Conservation (phyloP, 164 flowering plant genomes). For the Akebia trifoliata region DNA sequence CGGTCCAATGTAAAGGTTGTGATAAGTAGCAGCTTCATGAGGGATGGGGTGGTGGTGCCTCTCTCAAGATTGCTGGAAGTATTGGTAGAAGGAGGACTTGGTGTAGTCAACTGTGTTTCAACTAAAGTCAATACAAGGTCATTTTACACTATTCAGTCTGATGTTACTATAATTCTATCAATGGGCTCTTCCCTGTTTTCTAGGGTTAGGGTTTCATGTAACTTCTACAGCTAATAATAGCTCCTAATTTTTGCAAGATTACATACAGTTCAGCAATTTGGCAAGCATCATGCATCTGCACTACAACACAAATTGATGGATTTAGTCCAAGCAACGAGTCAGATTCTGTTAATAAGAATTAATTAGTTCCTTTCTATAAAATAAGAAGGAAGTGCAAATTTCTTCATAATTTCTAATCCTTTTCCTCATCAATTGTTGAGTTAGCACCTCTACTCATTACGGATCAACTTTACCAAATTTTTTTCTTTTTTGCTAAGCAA, state of each 20-base stretch:
- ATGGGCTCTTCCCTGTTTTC: background rate
- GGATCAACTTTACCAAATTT: too few relatives aligned
- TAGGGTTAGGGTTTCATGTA: background rate
- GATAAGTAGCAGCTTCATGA: constrained; percentile 7
- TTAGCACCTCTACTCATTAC: too few relatives aligned
- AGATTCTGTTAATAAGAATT: too few relatives aligned
- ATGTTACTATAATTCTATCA: background rate
- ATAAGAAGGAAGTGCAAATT: too few relatives aligned
- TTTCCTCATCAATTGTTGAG: too few relatives aligned
- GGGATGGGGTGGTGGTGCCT: background rate
- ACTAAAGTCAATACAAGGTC: background rate
- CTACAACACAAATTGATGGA: constrained; percentile 7
- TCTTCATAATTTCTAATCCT: too few relatives aligned
- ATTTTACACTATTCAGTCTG: constrained; percentile 8
- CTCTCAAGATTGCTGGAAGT: constrained; percentile 26
- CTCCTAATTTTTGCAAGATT: background rate
- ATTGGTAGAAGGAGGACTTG: constrained; percentile 25
- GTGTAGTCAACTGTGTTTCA: constrained; percentile 5
- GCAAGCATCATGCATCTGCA: background rate
- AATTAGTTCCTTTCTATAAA: too few relatives aligned
- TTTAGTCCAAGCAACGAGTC: background rate
- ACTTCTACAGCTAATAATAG: background rate
- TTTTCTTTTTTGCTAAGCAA: too few relatives aligned
- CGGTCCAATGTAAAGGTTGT: constrained; percentile 25
- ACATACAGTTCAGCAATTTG: constrained; percentile 1